Percentiles rank a stretch among this genome's conserved stretches.
Evolutionary conservation across 1,139 yeast species (phyloP).

Genomic region (Blastobotrys aristatus): DNA sequence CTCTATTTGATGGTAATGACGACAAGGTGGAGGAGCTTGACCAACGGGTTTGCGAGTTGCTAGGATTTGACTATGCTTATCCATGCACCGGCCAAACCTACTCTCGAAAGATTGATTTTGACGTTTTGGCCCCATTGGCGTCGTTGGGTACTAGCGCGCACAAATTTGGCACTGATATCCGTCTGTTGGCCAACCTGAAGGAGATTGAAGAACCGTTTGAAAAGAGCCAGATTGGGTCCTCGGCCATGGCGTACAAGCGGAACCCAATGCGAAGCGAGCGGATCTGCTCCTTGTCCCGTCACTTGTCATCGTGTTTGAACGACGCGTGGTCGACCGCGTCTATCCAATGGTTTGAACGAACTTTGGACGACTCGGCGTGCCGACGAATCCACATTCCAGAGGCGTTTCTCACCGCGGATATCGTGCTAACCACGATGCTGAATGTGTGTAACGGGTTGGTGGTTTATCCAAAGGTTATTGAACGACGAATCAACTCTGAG

Average conservation of each 20-base stretch:
- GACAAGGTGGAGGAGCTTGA: conserved; percentile 92
- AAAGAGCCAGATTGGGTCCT: conserved; percentile 94
- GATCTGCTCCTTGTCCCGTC: conserved; percentile 95
- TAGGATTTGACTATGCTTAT: conserved; percentile 91
- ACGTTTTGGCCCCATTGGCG: conserved; percentile 85
- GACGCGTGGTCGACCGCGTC: conserved; percentile 96
- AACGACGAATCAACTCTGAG: conserved; percentile 90
- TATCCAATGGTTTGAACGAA: conserved; percentile 99
- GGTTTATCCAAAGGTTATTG: conserved; percentile 97
- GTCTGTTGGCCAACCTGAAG: conserved; percentile 92
- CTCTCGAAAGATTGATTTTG: conserved; percentile 95
- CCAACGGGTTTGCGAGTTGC: conserved; percentile 82
- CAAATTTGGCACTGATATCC: conserved; percentile 95
- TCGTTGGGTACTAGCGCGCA: conserved; percentile 96
- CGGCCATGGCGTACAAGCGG: conserved; percentile 99
- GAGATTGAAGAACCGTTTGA: conserved; percentile 98
- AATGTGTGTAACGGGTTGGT: conserved; percentile 94
- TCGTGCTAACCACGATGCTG: conserved; percentile 78
- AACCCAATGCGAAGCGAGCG: conserved; percentile 99
- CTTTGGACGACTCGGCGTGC: conserved; percentile 96
- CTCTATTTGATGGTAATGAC: conserved; percentile 94
- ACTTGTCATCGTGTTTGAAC: conserved; percentile 81
- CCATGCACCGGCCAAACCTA: conserved; percentile 99
- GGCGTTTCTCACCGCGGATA: conserved; percentile 94
- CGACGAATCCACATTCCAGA: conserved; percentile 96